Evolutionary conservation across 2,329 filamentous ascomycete species (phyloP).

Genomic region (Phyllosticta citriasiana): DNA sequence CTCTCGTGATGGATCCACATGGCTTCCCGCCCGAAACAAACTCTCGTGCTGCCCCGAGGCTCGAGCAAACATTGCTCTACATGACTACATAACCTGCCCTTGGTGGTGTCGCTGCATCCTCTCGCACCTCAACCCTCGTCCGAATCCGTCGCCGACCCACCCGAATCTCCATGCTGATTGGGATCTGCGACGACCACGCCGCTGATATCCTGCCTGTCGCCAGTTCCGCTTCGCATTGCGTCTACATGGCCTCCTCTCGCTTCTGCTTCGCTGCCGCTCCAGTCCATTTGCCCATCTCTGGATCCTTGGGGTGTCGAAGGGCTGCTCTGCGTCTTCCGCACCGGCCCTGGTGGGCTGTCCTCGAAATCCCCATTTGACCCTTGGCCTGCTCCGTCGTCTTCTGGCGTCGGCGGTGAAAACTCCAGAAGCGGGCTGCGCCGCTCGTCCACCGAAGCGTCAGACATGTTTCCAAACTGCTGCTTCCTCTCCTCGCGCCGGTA

Average conservation of each 20-base stretch:
- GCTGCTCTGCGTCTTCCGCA: slow-evolving; percentile 31
- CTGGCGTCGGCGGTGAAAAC: slow-evolving; percentile 26
- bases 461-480: slow-evolving; percentile 13
- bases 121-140: slow-evolving; percentile 5
- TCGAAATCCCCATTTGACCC: not conserved
- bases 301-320: slow-evolving; percentile 35
- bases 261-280: slow-evolving; percentile 27
- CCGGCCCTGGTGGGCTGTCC: slow-evolving; percentile 1
- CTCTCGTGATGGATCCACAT: not conserved
- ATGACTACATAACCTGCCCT: not conserved
- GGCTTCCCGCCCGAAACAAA: not conserved
- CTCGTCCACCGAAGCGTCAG: slow-evolving; percentile 25
- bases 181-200: slow-evolving; percentile 9
- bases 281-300: slow-evolving; percentile 26
- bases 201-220: slow-evolving; percentile 10
- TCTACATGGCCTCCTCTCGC: slow-evolving; percentile 19
- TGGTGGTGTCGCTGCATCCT: not conserved
- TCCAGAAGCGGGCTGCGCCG: slow-evolving; percentile 19
- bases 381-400: slow-evolving; percentile 10
- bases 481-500: slow-evolving; percentile 23
- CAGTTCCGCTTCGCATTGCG: slow-evolving; percentile 20
- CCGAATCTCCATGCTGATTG: slow-evolving; percentile 11
- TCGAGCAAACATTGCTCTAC: not conserved
- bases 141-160: slow-evolving; percentile 10
- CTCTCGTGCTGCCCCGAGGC: not conserved